Evolutionary conservation across 768 basidiomycete genomes (phyloP).

Genomic region (Mycena sanguinolenta): DNA sequence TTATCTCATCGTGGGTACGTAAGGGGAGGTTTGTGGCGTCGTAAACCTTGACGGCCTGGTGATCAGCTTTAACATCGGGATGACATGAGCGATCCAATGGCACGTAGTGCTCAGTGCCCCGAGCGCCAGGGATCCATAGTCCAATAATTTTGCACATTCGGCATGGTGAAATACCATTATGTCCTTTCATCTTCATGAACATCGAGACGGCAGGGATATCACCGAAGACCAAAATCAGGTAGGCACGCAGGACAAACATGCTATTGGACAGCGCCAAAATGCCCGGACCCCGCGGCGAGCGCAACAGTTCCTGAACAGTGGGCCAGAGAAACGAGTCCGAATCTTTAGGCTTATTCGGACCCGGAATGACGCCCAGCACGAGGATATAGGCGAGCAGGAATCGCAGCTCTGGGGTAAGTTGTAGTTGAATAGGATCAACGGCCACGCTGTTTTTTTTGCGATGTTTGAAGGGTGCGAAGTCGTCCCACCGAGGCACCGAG

Average conservation of each 20-base stretch:
- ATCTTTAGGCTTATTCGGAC: conserved; percentile 54
- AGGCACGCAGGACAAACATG: conserved; percentile 47
- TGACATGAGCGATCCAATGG: conserved; percentile 42
- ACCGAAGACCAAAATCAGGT: conserved; percentile 45
- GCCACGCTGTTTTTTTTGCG: conserved; percentile 49
- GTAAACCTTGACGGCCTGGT: conserved; percentile 26
- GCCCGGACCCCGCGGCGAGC: conserved; percentile 49
- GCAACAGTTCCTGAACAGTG: conserved; percentile 48
- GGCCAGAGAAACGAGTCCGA: conserved; percentile 55
- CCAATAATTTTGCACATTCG: conserved; percentile 45
- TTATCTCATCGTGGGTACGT: conserved; percentile 46
- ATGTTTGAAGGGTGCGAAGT: conserved; percentile 5
- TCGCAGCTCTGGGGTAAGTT: conserved; percentile 56
- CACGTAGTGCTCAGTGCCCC: conserved; percentile 43
- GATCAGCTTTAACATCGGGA: conserved; percentile 29
- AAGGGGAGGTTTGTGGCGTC: conserved; percentile 51
- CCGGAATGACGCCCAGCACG: conserved; percentile 55
- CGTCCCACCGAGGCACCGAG: background rate
- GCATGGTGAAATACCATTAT: conserved; percentile 51
- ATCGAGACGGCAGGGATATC: conserved; percentile 42
- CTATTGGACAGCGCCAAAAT: conserved; percentile 35
- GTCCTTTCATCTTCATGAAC: conserved; percentile 40
- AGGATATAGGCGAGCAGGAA: conserved; percentile 48
- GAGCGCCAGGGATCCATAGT: conserved; percentile 33
- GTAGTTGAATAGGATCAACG: conserved; percentile 55